These are phyloP conservation scores for Fusarium austroafricanum DNA, from an alignment of 2,329 filamentous ascomycete species.

Conservation along the genomic window DNA sequence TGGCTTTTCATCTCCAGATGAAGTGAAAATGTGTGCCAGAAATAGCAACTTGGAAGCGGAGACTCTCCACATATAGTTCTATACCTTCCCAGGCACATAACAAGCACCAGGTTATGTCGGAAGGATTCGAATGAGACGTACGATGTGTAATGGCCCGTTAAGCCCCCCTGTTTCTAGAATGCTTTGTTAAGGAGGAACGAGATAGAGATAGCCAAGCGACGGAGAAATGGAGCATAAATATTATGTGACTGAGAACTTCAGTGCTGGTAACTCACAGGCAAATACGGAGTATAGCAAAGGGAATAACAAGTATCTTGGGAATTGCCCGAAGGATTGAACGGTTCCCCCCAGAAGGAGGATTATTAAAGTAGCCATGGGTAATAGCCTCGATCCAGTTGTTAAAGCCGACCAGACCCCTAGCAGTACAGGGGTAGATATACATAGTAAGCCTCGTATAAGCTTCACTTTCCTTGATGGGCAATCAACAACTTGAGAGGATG, in stretches of 20 bases:
- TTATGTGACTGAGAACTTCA: neutral
- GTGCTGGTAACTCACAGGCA: neutral
- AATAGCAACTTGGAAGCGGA: conserved; percentile 31
- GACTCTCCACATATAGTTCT: conserved; percentile 16
- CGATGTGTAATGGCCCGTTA: conserved; percentile 1
- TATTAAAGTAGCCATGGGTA: conserved; percentile 24
- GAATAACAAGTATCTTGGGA: neutral
- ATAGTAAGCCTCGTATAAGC: conserved; percentile 13
- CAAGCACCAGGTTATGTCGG: neutral
- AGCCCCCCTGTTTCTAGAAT: conserved; percentile 2
- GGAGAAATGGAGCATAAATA: neutral
- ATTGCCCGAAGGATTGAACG: neutral
- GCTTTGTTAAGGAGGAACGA: conserved; percentile 4
- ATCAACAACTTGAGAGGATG: neutral
- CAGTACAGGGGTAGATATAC: neutral
- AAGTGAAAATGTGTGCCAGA: conserved; percentile 7
- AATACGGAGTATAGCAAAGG: neutral
- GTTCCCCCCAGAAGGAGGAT: conserved; percentile 12
- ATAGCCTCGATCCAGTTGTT: conserved; percentile 18
- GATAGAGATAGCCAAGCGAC: conserved; percentile 2
- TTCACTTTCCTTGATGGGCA: conserved; percentile 14
- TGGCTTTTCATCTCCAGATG: conserved; percentile 6
- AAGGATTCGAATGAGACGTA: conserved; percentile 8
- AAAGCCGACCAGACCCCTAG: conserved; percentile 12
- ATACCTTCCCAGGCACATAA: neutral